phyloP scores from a whole-genome alignment of 306 rosid species.

The Cicer arietinum region DNA sequence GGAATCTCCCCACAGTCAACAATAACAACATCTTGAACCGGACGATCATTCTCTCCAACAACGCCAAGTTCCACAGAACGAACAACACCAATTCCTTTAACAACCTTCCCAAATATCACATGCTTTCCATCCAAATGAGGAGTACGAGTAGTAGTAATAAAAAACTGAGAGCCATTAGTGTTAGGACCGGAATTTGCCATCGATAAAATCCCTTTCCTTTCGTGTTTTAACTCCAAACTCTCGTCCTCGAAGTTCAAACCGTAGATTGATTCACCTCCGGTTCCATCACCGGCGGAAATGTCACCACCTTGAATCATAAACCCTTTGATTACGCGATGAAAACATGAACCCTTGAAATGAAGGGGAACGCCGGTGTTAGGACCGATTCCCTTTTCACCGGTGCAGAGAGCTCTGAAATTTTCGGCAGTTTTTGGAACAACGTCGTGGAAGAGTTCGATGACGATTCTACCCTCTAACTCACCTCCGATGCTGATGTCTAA shows the following conservation, averaged over 20 bases:
- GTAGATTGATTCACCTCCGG: slow-evolving; percentile 82
- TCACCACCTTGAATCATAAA: slow-evolving; percentile 90
- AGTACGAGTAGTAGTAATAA: slow-evolving; percentile 60
- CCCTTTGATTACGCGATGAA: slow-evolving; percentile 78
- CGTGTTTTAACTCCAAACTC: slow-evolving; percentile 73
- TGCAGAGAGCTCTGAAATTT: slow-evolving; percentile 80
- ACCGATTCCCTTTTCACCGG: slow-evolving; percentile 70
- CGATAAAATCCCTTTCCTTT: slow-evolving; percentile 73
- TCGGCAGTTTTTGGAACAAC: slow-evolving; percentile 81
- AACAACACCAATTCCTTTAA: slow-evolving; percentile 79
- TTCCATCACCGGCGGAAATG: slow-evolving; percentile 66
- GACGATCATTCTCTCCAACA: slow-evolving; percentile 55
- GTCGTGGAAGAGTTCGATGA: slow-evolving; percentile 67
- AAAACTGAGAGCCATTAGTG: slow-evolving; percentile 77
- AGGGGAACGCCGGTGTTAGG: slow-evolving; percentile 62
- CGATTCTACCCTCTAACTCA: slow-evolving; percentile 71
- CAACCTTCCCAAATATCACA: slow-evolving; percentile 73
- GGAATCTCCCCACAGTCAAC: slow-evolving; percentile 68
- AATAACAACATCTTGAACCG: slow-evolving; percentile 54
- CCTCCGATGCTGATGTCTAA: slow-evolving; percentile 68
- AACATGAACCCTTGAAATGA: slow-evolving; percentile 69
- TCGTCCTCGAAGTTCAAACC: slow-evolving; percentile 76
- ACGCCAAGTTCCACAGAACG: slow-evolving; percentile 62
- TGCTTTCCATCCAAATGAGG: slow-evolving; percentile 82
- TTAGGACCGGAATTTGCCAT: slow-evolving; percentile 75